phyloP scores from a whole-genome alignment of 2,329 filamentous ascomycete genomes.

The Ceratocystis lukuohia region DNA sequence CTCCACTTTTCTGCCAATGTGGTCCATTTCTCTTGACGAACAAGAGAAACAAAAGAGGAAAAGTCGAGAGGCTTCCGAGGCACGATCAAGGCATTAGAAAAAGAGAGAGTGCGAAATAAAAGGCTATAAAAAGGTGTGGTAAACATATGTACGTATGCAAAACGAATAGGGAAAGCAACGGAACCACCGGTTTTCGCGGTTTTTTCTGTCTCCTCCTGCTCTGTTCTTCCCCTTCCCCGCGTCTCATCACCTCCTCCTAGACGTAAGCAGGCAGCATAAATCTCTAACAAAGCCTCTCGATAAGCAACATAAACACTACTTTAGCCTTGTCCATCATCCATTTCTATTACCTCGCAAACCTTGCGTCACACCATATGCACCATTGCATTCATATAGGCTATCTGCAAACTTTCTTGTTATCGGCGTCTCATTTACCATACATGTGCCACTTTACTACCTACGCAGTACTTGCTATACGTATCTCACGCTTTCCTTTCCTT shows the following conservation, averaged over 20 bases:
- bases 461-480: neutral
- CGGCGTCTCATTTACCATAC: neutral
- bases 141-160: too few relatives aligned
- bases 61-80: neutral
- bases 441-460: neutral
- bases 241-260: neutral
- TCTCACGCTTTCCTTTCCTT: neutral
- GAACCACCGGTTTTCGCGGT: neutral
- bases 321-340: neutral
- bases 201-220: neutral
- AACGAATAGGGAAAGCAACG: neutral
- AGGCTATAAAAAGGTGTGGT: too few relatives aligned
- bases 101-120: neutral
- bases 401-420: neutral
- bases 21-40: neutral
- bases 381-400: neutral
- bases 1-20: neutral
- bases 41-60: neutral
- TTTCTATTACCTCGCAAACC: neutral
- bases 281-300: neutral
- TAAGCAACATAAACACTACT: neutral
- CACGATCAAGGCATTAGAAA: neutral
- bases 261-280: neutral
- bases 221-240: neutral
- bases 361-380: neutral